Conservation (phyloP, 352 stramenopile species). For the Peronospora farinosa region DNA sequence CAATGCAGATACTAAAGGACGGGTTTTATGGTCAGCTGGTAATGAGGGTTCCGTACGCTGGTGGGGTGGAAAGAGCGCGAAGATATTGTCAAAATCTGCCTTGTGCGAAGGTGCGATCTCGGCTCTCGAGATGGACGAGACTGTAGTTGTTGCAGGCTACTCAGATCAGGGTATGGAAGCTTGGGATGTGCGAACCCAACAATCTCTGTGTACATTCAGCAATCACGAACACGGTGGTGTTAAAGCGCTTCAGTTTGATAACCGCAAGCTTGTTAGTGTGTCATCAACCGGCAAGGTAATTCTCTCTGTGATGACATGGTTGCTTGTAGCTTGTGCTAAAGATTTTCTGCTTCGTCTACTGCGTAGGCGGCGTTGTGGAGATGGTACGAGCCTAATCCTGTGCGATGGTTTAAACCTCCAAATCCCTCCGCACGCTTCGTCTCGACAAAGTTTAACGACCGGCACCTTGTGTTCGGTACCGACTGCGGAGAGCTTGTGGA, state of each 20-base stretch:
- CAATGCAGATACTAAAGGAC: conserved; percentile 79
- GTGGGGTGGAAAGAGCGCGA: conserved; percentile 85
- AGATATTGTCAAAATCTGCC: conserved; percentile 78
- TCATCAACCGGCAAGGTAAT: conserved; percentile 65
- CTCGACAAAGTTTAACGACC: conserved; percentile 67
- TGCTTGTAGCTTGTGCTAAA: conserved; percentile 5
- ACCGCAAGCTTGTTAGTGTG: conserved; percentile 80
- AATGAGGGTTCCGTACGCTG: conserved; percentile 78
- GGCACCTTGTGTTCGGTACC: conserved; percentile 72
- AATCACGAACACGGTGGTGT: conserved; percentile 62
- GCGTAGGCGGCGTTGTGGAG: conserved; percentile 69
- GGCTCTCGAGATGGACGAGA: conserved; percentile 85
- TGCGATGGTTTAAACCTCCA: conserved; percentile 63
- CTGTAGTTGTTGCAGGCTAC: conserved; percentile 81
- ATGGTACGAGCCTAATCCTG: conserved; percentile 77
- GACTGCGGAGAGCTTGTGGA: conserved; percentile 66
- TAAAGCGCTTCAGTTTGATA: conserved; percentile 78
- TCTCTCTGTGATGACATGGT: not conserved
- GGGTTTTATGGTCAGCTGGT: conserved; percentile 80
- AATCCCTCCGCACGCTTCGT: conserved; percentile 49
- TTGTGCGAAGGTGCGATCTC: conserved; percentile 72
- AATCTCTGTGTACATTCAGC: conserved; percentile 81
- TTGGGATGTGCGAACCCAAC: conserved; percentile 85
- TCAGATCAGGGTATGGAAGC: conserved; percentile 78
- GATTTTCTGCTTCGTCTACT: conserved; percentile 5